Conservation (phyloP, 192 early-diverging fungal genomes). For the Mortierella hygrophila region DNA sequence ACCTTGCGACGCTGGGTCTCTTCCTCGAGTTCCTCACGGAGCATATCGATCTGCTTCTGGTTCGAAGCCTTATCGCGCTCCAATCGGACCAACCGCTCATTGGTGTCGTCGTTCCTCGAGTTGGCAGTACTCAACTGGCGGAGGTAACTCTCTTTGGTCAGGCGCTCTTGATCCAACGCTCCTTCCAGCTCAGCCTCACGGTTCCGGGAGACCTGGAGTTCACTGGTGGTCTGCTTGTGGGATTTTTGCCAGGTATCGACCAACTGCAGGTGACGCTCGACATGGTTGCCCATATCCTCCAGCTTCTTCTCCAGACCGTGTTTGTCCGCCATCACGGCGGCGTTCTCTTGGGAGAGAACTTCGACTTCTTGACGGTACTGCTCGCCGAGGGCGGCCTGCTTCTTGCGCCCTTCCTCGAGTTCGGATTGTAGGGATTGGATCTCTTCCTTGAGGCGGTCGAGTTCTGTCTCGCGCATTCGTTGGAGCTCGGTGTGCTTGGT, state of each 20-base stretch:
- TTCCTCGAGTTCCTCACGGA: slow-evolving; percentile 50
- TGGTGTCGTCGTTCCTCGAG: slow-evolving; percentile 52
- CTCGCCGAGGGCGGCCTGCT: slow-evolving; percentile 59
- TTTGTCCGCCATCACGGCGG: slow-evolving; percentile 21
- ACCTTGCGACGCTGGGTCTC: slow-evolving; percentile 52
- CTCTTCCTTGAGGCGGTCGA: slow-evolving; percentile 65
- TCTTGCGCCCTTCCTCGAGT: slow-evolving; percentile 66
- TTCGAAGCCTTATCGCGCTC: slow-evolving; percentile 52
- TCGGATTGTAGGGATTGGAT: slow-evolving; percentile 59
- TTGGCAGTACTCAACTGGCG: slow-evolving; percentile 52
- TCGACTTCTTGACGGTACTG: slow-evolving; percentile 66
- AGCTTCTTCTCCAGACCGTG: slow-evolving; percentile 48
- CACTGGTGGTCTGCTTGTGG: slow-evolving; percentile 48
- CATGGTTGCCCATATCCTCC: slow-evolving; percentile 43
- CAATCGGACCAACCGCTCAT: slow-evolving; percentile 37
- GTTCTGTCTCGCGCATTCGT: slow-evolving; percentile 70
- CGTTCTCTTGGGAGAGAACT: slow-evolving; percentile 57
- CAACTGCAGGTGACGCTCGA: slow-evolving; percentile 45
- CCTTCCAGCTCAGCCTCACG: slow-evolving; percentile 42
- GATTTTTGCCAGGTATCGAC: slow-evolving; percentile 51
- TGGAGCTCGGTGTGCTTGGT: slow-evolving; percentile 70
- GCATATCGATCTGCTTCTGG: slow-evolving; percentile 53
- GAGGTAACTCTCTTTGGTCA: slow-evolving; percentile 53
- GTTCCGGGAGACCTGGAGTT: slow-evolving; percentile 45
- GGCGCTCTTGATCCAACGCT: slow-evolving; percentile 49